phyloP scores from a whole-genome alignment of 352 stramenopile genomes.

The Phytophthora ohioensis region DNA sequence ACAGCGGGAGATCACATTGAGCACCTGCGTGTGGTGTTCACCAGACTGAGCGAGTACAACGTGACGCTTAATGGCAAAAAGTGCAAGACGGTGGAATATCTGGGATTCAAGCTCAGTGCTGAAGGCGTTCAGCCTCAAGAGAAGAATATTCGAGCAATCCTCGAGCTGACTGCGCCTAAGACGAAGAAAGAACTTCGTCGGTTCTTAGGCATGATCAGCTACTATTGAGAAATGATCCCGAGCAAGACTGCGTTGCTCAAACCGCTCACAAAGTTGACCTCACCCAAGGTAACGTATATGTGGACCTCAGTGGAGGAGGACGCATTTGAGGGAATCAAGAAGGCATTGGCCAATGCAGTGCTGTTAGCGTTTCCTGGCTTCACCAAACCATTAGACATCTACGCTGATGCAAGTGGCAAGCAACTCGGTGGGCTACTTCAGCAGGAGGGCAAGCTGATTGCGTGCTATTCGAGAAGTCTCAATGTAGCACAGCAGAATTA shows the following conservation, averaged over 20 bases:
- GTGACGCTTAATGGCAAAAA: conserved; percentile 11
- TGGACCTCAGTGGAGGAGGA: conserved; percentile 12
- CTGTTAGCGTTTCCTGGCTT: conserved; percentile 14
- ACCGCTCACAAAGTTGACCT: conserved; percentile 3
- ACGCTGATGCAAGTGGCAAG: conserved; percentile 10
- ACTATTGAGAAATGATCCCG: conserved; percentile 20
- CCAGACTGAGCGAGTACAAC: not conserved
- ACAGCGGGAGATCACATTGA: conserved; percentile 11
- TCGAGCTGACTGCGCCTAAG: not conserved
- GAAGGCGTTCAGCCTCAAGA: conserved; percentile 14
- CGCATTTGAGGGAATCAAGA: conserved; percentile 10
- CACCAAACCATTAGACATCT: conserved; percentile 11
- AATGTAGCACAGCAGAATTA: conserved; percentile 12
- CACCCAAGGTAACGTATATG: not conserved
- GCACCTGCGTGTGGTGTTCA: conserved; percentile 9
- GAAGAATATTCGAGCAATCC: conserved; percentile 13
- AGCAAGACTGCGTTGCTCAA: conserved; percentile 5
- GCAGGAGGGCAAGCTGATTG: not conserved
- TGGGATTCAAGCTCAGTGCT: conserved; percentile 4
- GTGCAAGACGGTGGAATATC: conserved; percentile 3
- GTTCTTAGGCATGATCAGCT: conserved; percentile 17
- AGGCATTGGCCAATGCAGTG: conserved; percentile 1
- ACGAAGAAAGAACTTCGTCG: not conserved
- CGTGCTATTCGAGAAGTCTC: conserved; percentile 5
- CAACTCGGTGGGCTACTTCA: conserved; percentile 8